Conservation (phyloP, 352 stramenopile genomes). For the Pythium monospermum region DNA sequence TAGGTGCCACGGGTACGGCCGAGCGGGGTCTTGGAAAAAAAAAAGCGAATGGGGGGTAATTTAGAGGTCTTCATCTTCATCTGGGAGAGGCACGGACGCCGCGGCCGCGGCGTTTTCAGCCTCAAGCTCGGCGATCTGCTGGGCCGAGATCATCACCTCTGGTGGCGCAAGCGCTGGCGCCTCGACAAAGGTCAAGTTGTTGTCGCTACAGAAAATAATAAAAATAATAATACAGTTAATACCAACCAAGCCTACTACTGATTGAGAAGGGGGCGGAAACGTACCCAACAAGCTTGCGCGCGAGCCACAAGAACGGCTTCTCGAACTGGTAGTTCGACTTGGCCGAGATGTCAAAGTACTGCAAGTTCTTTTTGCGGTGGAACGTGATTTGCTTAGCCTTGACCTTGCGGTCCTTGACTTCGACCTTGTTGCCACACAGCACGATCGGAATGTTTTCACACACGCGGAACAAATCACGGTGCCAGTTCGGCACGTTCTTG, state of each 20-base stretch:
- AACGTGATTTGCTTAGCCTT: conserved; percentile 99
- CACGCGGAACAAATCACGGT: conserved; percentile 98
- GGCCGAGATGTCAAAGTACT: conserved; percentile 99
- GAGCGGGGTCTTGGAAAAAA: conserved; percentile 10
- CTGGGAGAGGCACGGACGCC: conserved; percentile 90
- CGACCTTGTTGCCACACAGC: conserved; percentile 99
- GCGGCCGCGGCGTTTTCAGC: conserved; percentile 88
- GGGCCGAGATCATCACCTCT: conserved; percentile 94
- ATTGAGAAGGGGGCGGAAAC: conserved; percentile 11
- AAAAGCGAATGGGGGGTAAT: conserved; percentile 38
- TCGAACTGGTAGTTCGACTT: conserved; percentile 99
- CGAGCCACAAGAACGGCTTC: conserved; percentile 99
- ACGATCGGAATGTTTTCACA: conserved; percentile 99
- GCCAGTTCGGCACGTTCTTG: conserved; percentile 99
- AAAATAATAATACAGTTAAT: conserved; percentile 1
- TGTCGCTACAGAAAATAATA: conserved; percentile 66
- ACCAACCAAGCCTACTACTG: too few species aligned
- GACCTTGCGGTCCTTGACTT: conserved; percentile 99
- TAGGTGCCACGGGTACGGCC: too few species aligned
- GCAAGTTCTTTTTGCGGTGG: conserved; percentile 99
- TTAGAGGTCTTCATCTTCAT: conserved; percentile 98
- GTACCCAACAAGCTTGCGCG: conserved; percentile 96
- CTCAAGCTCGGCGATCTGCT: conserved; percentile 91
- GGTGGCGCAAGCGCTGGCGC: conserved; percentile 94
- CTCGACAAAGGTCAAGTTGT: conserved; percentile 98